phyloP scores from a whole-genome alignment of 2,329 filamentous ascomycete genomes.

The Albifimbria verrucaria region DNA sequence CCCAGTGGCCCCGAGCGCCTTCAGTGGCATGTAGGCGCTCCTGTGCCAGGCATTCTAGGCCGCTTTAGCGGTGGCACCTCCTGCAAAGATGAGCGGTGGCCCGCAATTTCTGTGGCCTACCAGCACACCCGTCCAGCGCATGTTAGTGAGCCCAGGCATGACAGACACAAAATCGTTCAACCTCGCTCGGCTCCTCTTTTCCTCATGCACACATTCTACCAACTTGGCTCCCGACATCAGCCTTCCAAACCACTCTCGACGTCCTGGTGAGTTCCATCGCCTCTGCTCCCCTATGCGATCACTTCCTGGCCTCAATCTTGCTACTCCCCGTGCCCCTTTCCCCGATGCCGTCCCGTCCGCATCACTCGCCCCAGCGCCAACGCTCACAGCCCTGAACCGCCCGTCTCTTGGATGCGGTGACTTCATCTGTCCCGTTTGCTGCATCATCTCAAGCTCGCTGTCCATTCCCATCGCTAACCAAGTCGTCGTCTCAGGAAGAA shows the following conservation, averaged over 20 bases:
- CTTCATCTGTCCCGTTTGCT: background rate
- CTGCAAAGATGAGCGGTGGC: conserved; percentile 1
- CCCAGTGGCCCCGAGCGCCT: background rate
- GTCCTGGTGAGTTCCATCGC: conserved; percentile 34
- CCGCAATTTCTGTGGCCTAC: conserved; percentile 1
- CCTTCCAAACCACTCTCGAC: conserved; percentile 27
- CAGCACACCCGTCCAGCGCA: background rate
- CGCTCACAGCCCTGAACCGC: conserved; percentile 21
- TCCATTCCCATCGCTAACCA: background rate
- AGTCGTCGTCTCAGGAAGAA: background rate
- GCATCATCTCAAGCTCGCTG: background rate
- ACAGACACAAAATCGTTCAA: conserved; percentile 38
- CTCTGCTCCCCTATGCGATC: conserved; percentile 34
- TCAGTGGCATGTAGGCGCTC: conserved; percentile 1
- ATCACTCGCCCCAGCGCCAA: conserved; percentile 14
- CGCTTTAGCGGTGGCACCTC: background rate
- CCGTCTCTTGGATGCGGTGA: conserved; percentile 10
- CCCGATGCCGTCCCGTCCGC: conserved; percentile 16
- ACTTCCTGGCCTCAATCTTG: conserved; percentile 20
- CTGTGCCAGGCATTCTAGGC: background rate
- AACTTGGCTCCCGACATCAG: conserved; percentile 30
- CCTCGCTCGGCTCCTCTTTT: conserved; percentile 41
- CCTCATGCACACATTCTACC: conserved; percentile 39
- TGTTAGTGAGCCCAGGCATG: conserved; percentile 14
- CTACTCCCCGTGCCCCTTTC: conserved; percentile 16